Conservation (phyloP, 306 rosid species). For the Dryas alaskensis region DNA sequence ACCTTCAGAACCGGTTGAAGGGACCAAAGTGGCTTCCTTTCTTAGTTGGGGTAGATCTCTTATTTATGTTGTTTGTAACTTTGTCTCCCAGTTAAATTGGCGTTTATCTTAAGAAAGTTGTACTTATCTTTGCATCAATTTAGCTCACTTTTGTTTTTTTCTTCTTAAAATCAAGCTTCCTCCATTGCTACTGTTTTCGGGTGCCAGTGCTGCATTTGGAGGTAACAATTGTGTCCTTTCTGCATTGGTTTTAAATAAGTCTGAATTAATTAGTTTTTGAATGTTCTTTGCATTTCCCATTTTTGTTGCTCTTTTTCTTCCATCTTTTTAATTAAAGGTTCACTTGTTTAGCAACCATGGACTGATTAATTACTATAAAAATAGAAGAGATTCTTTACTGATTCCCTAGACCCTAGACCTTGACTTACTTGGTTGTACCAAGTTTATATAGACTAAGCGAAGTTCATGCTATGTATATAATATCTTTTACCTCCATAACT, state of each 20-base stretch:
- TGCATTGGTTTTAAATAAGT: background rate
- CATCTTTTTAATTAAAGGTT: background rate
- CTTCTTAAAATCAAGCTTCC: slow-evolving; percentile 52
- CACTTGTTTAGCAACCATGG: background rate
- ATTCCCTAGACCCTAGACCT: no score
- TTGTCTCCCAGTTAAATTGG: slow-evolving; percentile 6
- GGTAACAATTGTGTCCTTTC: slow-evolving; percentile 41
- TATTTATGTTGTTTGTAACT: slow-evolving; percentile 9
- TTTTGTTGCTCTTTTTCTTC: background rate
- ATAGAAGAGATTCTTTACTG: background rate
- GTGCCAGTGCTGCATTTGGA: slow-evolving; percentile 87
- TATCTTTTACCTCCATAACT: background rate
- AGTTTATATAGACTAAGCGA: background rate
- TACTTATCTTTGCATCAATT: slow-evolving; percentile 11
- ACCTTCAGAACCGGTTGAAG: slow-evolving; percentile 70
- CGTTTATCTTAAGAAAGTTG: background rate
- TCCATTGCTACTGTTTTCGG: slow-evolving; percentile 69
- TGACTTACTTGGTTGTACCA: background rate
- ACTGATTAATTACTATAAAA: background rate
- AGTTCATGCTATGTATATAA: background rate
- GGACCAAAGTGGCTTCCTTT: slow-evolving; percentile 99
- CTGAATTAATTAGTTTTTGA: background rate
- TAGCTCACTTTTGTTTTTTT: slow-evolving; percentile 20
- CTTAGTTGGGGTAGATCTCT: slow-evolving; percentile 61
- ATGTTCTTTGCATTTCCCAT: background rate